Conservation (phyloP, 768 basidiomycete species). For the Podaxis sp. region DNA sequence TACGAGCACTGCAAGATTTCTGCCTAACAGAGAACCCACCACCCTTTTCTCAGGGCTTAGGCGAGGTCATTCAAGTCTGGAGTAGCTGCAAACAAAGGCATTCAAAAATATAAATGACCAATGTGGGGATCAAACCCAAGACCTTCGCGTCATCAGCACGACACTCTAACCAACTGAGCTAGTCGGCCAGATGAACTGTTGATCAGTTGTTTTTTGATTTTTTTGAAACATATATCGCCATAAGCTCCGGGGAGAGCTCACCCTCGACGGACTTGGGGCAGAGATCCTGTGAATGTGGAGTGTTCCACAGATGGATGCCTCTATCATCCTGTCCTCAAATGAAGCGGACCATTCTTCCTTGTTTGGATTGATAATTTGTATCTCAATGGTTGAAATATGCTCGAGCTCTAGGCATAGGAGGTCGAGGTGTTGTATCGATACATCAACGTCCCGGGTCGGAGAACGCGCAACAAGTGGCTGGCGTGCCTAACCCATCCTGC, state of each 20-base stretch:
- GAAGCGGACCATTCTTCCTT: neutral
- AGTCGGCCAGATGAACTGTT: slow-evolving; percentile 49
- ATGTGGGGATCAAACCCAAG: slow-evolving; percentile 38
- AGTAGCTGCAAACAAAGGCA: too few species aligned
- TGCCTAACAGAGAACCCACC: too few species aligned
- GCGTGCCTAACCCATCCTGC: neutral
- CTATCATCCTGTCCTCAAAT: neutral
- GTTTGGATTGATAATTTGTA: neutral
- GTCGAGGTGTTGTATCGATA: neutral
- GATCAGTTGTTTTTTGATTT: too few species aligned
- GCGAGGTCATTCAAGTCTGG: too few species aligned
- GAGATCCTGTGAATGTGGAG: neutral
- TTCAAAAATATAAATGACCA: slow-evolving; percentile 12
- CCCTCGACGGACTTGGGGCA: neutral
- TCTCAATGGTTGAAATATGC: neutral
- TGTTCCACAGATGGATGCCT: neutral
- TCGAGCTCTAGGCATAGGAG: neutral
- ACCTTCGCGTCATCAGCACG: slow-evolving; percentile 77
- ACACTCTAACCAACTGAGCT: slow-evolving; percentile 88
- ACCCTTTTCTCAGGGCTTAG: too few species aligned
- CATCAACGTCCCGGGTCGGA: neutral
- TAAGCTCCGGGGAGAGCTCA: slow-evolving; percentile 3
- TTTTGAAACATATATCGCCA: too few species aligned
- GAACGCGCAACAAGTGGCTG: neutral
- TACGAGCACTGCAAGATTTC: too few species aligned